Evolutionary conservation across 2,329 filamentous ascomycete genomes (phyloP).

Genomic region (Cladosporium sp.): DNA sequence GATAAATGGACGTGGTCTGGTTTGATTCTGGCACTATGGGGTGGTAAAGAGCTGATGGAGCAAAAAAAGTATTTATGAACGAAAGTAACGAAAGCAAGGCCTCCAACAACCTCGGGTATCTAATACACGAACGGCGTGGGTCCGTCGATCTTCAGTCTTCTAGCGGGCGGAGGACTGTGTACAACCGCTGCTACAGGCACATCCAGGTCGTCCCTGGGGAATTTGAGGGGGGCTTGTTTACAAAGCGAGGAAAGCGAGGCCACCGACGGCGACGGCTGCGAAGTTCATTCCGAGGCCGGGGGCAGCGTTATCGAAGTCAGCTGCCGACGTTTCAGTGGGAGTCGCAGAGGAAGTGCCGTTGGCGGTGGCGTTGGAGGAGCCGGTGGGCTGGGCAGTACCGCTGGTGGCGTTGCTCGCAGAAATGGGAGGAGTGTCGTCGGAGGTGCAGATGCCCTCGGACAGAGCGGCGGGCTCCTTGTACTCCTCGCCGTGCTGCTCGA

Average conservation of each 20-base stretch:
- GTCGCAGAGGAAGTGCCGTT: conserved; percentile 18
- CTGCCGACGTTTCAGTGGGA: conserved; percentile 12
- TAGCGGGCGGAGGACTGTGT: too few species aligned
- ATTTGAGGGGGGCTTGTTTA: not conserved
- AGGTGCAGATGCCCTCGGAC: conserved; percentile 16
- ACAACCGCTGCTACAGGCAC: too few species aligned
- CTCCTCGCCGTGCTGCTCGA: conserved; percentile 17
- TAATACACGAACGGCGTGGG: not conserved
- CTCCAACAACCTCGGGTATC: not conserved
- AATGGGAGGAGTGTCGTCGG: conserved; percentile 7
- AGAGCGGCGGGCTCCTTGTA: conserved; percentile 14
- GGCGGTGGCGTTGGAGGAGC: conserved; percentile 26
- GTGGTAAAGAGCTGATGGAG: not conserved
- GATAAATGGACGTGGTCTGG: not conserved
- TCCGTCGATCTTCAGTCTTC: not conserved
- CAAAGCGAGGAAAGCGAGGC: conserved; percentile 7
- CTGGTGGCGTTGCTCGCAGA: conserved; percentile 15
- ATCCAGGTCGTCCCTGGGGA: too few species aligned
- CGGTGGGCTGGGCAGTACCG: conserved; percentile 24
- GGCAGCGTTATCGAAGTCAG: conserved; percentile 5
- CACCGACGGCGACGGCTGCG: conserved; percentile 5
- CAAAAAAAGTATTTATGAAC: conserved; percentile 7
- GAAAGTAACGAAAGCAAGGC: conserved; percentile 4
- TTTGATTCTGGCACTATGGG: too few species aligned
- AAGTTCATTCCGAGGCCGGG: conserved; percentile 3